Evolutionary conservation across 768 basidiomycete genomes (phyloP).

Genomic region (Suillus clintonianus): DNA sequence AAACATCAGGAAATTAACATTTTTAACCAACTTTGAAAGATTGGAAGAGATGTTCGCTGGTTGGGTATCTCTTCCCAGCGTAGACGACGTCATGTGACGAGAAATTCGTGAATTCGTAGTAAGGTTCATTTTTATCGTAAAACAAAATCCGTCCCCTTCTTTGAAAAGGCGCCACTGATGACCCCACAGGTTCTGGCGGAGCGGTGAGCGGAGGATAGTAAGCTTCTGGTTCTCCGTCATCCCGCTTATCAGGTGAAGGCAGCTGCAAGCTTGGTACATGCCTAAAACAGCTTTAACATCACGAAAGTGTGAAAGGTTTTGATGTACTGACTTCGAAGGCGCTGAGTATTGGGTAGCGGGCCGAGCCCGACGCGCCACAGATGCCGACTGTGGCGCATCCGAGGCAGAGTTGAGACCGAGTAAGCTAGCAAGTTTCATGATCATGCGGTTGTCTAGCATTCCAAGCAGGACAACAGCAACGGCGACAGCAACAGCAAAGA

Average conservation of each 20-base stretch:
- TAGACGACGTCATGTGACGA: conserved; percentile 65
- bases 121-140: conserved; percentile 62
- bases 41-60: conserved; percentile 78
- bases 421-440: conserved; percentile 32
- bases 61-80: conserved; percentile 66
- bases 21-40: conserved; percentile 57
- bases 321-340: conserved; percentile 16
- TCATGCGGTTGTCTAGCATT: conserved; percentile 34
- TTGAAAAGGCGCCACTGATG: conserved; percentile 31
- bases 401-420: conserved; percentile 26
- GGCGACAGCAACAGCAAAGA: conserved; percentile 15
- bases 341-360: conserved; percentile 25
- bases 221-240: conserved; percentile 9
- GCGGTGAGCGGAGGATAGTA: conserved; percentile 36
- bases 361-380: conserved; percentile 17
- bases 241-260: conserved; percentile 9
- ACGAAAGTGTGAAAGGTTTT: not conserved
- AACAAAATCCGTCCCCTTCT: conserved; percentile 50
- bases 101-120: conserved; percentile 77
- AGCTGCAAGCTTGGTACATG: conserved; percentile 16
- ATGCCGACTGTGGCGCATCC: conserved; percentile 19
- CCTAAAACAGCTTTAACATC: conserved; percentile 8
- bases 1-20: not conserved
- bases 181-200: conserved; percentile 26
- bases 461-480: conserved; percentile 23